Evolutionary conservation across 768 basidiomycete species (phyloP).

Genomic region (Lactarius indigo): DNA sequence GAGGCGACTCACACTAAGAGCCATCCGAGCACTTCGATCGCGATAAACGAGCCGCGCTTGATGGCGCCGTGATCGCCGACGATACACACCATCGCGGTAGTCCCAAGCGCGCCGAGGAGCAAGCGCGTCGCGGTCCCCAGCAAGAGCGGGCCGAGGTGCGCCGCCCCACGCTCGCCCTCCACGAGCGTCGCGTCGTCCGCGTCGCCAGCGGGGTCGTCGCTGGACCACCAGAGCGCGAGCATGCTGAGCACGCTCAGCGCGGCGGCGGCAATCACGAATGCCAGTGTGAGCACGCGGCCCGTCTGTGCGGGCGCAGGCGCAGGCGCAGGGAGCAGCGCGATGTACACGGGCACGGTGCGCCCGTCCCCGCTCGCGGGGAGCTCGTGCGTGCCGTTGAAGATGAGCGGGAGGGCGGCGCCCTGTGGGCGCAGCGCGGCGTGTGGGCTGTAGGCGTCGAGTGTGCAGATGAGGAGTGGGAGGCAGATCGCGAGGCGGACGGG

Average conservation of each 20-base stretch:
- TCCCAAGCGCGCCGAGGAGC: conserved; percentile 19
- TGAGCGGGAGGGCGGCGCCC: not conserved
- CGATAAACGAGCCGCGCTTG: conserved; percentile 15
- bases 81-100: conserved; percentile 18
- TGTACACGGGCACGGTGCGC: not conserved
- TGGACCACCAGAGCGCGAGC: conserved; percentile 8
- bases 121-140: conserved; percentile 14
- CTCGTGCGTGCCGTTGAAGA: not conserved
- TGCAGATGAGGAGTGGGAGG: conserved; percentile 24
- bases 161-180: not conserved
- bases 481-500: conserved; percentile 24
- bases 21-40: conserved; percentile 23
- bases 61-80: conserved; percentile 7
- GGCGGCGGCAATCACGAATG: conserved; percentile 15
- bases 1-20: conserved; percentile 19
- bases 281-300: conserved; percentile 14
- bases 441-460: conserved; percentile 18
- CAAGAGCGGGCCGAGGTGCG: not conserved
- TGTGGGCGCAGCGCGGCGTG: conserved; percentile 5
- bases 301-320: not conserved
- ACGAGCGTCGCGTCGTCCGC: conserved; percentile 18
- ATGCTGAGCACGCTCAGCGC: conserved; percentile 17
- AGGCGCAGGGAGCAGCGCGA: conserved; percentile 4
- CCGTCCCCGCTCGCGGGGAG: not conserved
- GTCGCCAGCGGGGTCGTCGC: conserved; percentile 5